Conservation (phyloP, 441 rosid genomes). For the Gossypium armourianum region DNA sequence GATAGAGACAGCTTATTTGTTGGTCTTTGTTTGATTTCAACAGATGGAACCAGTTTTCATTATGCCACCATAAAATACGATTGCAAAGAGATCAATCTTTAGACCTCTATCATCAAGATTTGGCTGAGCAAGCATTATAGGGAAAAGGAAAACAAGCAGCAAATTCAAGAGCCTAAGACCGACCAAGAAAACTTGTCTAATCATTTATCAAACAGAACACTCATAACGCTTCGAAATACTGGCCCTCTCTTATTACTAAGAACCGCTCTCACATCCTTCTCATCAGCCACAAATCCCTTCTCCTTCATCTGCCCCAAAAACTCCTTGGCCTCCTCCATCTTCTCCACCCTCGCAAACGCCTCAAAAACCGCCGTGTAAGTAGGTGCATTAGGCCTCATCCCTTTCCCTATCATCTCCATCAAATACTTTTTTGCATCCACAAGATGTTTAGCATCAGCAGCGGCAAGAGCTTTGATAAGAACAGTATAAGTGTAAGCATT, state of each 20-base stretch:
- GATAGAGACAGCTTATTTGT: neutral
- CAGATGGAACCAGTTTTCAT: neutral
- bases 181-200: neutral
- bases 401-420: constrained; percentile 54
- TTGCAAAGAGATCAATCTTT: too few relatives aligned
- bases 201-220: constrained; percentile 35
- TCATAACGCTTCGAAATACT: constrained; percentile 28
- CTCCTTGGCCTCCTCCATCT: constrained; percentile 38
- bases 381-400: constrained; percentile 40
- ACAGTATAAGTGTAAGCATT: constrained; percentile 56
- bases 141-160: too few relatives aligned
- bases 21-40: neutral
- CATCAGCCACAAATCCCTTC: constrained; percentile 38
- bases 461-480: constrained; percentile 51
- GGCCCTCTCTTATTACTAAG: constrained; percentile 33
- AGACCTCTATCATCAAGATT: too few relatives aligned
- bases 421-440: constrained; percentile 38
- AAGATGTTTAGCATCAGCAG: constrained; percentile 28
- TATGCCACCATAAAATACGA: neutral
- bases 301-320: constrained; percentile 34
- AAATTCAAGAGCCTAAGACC: too few relatives aligned
- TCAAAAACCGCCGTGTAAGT: constrained; percentile 44
- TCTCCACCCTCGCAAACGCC: constrained; percentile 35
- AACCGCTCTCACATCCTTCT: constrained; percentile 38
- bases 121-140: too few relatives aligned